Evolutionary conservation across 345 rosid species (phyloP), one percentile per base, ranked within the genome.

Genomic region (Ceriops decandra): DNA sequence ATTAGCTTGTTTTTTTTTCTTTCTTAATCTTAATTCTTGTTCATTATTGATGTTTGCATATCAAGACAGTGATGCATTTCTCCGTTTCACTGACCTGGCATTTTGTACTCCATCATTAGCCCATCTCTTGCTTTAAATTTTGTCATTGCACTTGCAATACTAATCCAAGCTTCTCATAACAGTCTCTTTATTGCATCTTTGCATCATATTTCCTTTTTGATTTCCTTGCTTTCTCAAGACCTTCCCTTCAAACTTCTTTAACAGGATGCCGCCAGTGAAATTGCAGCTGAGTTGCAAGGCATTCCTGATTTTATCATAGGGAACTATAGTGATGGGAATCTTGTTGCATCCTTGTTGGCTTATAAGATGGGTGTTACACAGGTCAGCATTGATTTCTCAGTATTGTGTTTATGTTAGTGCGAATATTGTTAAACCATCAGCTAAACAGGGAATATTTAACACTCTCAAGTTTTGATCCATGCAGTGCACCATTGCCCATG

Each of bases 401-500:
- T 60, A 16, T 6, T 69, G 6, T 76, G 30, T 32, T 52, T 35
- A 57, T 42, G 24, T 13, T 19, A 57, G 27, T 64, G 26, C 11
- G 15, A 52, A 57, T 58, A 22, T 35, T 51, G 16, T 9, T 52
- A 62, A 63, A 67, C 32, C 7, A 9, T 63, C 22, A 52, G 3
- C 36, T 51, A 8, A 35, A 35, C 26, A 32, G 19, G 61, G 60
- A 38, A 59, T 24, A 52, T 60, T 69, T 35, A 60, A 56, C 22
- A 60, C 58, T 42, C 5, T 42, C 5, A 16, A 73, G 56, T 79
- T 52, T 70, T 68, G 28, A 38, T 64, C 52, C 68, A 7, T 82
- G 81, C 87, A 95, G 99, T 95, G 99, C 77, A 95, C 92, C 68
- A 95, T 95, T 76, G 99, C 98, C 10, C 99, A 92, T 87, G 99